Evolutionary conservation across 805 yeast genomes (phyloP).

Genomic region (Nakazawaea pomicola): DNA sequence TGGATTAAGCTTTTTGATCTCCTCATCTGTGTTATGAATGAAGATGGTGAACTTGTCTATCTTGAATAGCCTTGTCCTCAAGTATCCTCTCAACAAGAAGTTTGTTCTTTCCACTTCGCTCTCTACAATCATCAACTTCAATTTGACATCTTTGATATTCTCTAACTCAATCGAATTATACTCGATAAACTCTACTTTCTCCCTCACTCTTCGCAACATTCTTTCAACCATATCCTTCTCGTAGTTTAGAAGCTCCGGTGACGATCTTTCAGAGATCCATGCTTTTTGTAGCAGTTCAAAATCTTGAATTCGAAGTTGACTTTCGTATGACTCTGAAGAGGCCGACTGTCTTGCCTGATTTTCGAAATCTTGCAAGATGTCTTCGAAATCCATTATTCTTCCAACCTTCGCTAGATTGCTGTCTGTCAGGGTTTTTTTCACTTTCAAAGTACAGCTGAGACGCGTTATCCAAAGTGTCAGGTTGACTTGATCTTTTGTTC

Average conservation of each 20-base stretch:
- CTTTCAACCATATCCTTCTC: constrained; percentile 54
- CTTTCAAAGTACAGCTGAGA: no score
- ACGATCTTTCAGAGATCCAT: constrained; percentile 81
- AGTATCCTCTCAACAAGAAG: constrained; percentile 73
- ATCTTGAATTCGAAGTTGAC: constrained; percentile 29
- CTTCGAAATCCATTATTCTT: constrained; percentile 53
- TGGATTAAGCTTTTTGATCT: constrained; percentile 40
- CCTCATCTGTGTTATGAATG: constrained; percentile 41
- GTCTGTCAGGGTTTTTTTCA: no score
- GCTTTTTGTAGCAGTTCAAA: constrained; percentile 44
- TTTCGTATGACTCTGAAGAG: constrained; percentile 15
- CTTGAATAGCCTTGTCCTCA: constrained; percentile 71
- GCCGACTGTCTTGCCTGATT: constrained; percentile 21
- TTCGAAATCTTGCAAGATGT: constrained; percentile 65
- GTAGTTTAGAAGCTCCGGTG: constrained; percentile 84
- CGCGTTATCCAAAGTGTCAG: no score
- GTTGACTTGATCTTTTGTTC: no score
- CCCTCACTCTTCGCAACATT: constrained; percentile 53
- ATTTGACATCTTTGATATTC: constrained; percentile 60
- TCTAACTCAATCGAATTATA: constrained; percentile 74
- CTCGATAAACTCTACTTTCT: constrained; percentile 72
- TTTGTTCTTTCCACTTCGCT: constrained; percentile 86
- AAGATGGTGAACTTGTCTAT: constrained; percentile 66
- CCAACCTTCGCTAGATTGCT: no score
- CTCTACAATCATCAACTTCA: constrained; percentile 80